A percentile compares a stretch with the other conserved stretches of the same genome.
Conservation (phyloP, 345 rosid genomes). For the Eucalyptus cladocalyx region DNA sequence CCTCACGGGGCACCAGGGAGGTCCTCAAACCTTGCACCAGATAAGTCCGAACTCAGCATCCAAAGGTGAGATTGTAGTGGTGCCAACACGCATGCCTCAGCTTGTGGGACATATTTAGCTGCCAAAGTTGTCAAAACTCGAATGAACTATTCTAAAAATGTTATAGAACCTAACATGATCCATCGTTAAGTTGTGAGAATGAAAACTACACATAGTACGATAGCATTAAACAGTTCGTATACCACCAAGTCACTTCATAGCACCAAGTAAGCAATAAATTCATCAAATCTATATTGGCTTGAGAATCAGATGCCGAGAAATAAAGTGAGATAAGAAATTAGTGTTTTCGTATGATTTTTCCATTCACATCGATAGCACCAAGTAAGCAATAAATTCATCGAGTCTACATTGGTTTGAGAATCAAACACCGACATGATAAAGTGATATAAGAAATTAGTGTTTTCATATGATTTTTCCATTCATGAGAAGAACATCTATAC, state of each 20-base stretch:
- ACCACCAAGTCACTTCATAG: background rate
- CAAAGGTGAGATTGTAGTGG: background rate
- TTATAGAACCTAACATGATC: background rate
- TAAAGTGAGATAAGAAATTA: background rate
- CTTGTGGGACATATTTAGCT: background rate
- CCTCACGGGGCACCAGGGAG: background rate
- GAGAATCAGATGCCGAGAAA: background rate
- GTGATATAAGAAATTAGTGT: background rate
- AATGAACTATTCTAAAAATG: background rate
- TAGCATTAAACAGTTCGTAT: background rate
- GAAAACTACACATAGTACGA: background rate
- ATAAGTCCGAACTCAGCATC: background rate
- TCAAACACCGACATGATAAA: rapidly evolving
- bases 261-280: background rate
- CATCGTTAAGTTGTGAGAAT: background rate
- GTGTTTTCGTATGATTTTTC: background rate
- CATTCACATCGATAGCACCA: background rate
- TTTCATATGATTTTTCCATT: background rate
- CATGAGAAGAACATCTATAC: background rate
- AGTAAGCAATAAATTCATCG: background rate
- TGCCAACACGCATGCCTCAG: background rate
- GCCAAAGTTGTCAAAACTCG: background rate
- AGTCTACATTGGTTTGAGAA: background rate
- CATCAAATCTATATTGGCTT: background rate
- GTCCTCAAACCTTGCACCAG: background rate